phyloP scores from a whole-genome alignment of 2,329 filamentous ascomycete genomes.

The Ophiostoma pallidulum region DNA sequence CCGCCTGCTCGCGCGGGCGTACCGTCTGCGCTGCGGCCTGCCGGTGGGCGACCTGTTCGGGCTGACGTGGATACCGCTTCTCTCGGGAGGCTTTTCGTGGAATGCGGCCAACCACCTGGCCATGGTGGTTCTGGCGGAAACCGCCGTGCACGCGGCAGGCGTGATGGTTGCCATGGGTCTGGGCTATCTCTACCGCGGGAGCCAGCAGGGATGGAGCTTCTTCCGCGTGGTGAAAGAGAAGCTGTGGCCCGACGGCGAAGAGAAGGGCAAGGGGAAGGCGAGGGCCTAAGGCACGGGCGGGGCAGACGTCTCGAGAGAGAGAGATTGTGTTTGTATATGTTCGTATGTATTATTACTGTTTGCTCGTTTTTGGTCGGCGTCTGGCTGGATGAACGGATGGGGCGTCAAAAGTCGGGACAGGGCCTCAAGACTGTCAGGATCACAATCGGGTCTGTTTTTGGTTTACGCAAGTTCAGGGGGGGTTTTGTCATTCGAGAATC shows the following conservation, averaged over 20 bases:
- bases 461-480: no score
- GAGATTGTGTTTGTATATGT: no score
- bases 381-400: no score
- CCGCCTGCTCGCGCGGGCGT: constrained; percentile 34
- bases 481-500: no score
- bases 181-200: constrained; percentile 13
- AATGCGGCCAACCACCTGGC: constrained; percentile 36
- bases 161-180: constrained; percentile 33
- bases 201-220: constrained; percentile 11
- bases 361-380: no score
- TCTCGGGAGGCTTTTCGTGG: constrained; percentile 25
- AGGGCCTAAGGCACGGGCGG: neutral
- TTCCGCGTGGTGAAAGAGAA: constrained; percentile 18
- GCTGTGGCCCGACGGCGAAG: constrained; percentile 1
- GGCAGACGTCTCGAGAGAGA: no score
- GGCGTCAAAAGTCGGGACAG: no score
- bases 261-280: neutral
- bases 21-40: constrained; percentile 30
- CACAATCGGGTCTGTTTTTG: no score
- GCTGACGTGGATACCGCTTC: constrained; percentile 25
- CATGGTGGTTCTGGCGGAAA: constrained; percentile 35
- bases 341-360: no score
- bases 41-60: constrained; percentile 30
- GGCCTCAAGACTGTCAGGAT: no score
- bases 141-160: constrained; percentile 34